A percentile compares a stretch with the other conserved stretches of the same genome.
Evolutionary conservation across 352 stramenopile species (phyloP).

Genomic region (Pythium plurisporium): DNA sequence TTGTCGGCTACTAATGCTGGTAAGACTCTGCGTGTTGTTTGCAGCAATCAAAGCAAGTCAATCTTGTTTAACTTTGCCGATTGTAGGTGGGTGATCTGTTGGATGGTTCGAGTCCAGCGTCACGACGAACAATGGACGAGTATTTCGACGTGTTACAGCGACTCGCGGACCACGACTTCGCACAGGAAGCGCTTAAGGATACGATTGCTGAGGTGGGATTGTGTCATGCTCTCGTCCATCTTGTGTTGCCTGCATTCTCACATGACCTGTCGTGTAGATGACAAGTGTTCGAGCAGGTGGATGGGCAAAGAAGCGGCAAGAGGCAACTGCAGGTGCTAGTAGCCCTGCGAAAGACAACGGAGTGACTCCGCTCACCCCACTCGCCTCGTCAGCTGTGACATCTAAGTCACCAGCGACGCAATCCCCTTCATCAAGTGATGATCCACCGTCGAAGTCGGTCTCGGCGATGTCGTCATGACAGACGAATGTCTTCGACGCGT

Average conservation of each 20-base stretch:
- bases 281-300: constrained; percentile 37
- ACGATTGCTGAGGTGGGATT: constrained; percentile 50
- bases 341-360: constrained; percentile 2
- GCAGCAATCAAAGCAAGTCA: not conserved
- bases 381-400: not conserved
- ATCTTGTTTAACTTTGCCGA: too few relatives aligned
- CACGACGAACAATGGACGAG: constrained; percentile 75
- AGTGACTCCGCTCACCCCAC: not conserved
- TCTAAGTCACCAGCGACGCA: not conserved
- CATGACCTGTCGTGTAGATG: constrained; percentile 15
- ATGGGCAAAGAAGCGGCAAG: constrained; percentile 55
- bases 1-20: constrained; percentile 54
- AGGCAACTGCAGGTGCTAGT: not conserved
- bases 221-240: not conserved
- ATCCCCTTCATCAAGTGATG: not conserved
- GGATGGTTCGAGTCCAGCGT: constrained; percentile 77
- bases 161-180: constrained; percentile 35
- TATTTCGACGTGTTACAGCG: constrained; percentile 71
- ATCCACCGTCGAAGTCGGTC: not conserved
- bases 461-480: not conserved
- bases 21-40: constrained; percentile 9
- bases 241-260: not conserved
- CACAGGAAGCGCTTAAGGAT: constrained; percentile 33
- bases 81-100: constrained; percentile 75
- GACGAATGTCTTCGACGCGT: not conserved